phyloP scores from a whole-genome alignment of 31 red algal species.

The Odonthalia washingtoniensis region DNA sequence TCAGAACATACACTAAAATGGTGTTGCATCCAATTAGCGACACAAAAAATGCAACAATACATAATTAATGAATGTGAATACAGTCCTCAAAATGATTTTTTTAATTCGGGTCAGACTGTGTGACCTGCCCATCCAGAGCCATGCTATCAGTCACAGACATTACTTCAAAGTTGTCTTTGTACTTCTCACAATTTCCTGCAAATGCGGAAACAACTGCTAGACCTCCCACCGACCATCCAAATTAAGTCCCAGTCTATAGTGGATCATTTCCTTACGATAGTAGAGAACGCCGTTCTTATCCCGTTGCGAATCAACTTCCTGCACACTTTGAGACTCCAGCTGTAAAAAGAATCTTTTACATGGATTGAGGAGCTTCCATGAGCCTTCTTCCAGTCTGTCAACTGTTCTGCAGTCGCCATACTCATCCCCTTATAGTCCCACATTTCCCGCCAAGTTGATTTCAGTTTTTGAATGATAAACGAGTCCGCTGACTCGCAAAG shows the following conservation, averaged over 20 bases:
- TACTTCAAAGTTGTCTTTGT: not conserved
- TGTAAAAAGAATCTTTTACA: constrained; percentile 27
- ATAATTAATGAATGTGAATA: not conserved
- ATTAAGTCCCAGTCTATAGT: constrained; percentile 9
- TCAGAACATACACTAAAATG: not conserved
- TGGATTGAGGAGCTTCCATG: constrained; percentile 24
- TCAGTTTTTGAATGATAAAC: constrained; percentile 50
- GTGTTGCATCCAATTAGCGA: not conserved
- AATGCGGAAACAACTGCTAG: constrained; percentile 8
- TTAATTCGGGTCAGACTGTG: not conserved
- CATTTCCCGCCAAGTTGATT: constrained; percentile 3
- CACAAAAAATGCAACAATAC: not conserved
- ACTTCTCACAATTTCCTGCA: constrained; percentile 16
- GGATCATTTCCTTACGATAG: constrained; percentile 29
- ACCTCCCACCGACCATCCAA: constrained; percentile 38
- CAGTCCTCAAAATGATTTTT: not conserved
- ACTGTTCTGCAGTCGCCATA: not conserved
- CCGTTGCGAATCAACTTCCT: not conserved
- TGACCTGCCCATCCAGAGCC: not conserved
- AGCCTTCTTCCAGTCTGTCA: not conserved
- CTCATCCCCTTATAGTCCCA: constrained; percentile 14
- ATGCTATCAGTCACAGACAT: not conserved
- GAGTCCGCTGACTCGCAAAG: constrained; percentile 23
- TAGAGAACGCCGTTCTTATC: constrained; percentile 22
- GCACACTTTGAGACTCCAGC: constrained; percentile 11